Base-by-base conservation (phyloP, 768 basidiomycete genomes). In the Hebeloma cylindrosporum region DNA sequence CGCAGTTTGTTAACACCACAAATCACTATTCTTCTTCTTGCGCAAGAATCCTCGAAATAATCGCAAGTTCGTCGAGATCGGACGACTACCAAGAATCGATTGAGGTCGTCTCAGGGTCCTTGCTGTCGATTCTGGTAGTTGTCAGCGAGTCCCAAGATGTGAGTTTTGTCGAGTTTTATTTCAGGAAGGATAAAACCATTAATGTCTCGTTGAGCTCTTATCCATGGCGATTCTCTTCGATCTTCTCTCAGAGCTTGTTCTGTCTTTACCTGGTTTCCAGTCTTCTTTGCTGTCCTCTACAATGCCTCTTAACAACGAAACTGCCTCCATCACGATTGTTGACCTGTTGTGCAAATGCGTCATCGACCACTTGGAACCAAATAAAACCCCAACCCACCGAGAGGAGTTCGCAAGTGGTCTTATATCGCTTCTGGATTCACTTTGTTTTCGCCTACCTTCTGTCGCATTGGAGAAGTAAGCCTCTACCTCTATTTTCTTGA, bases 201-300 rank as follows among this genome's bases (percentile, higher is more conserved):
- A 17, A 25, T 45, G 25, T 29, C 27, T n/a, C 3, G 11, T 7
- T 4, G 11, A 27, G 18, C n/a, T 2, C 16, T 85, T 83, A 60
- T 73, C 22, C 26, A 56, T 85, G 25, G 63, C 72, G 3, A 73
- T 77, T 26, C 58, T 85, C 25, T 63, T 88, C 10, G 71, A 78
- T 56, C 61, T 88, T 32, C 51, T 85, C 31, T 65, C 68, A 7
- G 60, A 65, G 13, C 61, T 86, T 18, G 62, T 64, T 17, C 68
- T 73, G 36, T 66, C 70, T 13, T 53, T 83, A 35, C 81, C 85
- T 13, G 57, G 67, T 8, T 78, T 82, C 44, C 64, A 64, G 36
- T 33, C 65, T 7, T 47, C 60, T 26, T 54, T 79, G 8, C 47
- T 79, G 9, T 63, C 69, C 1, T 57, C 52, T 17, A 33, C 25